Evolutionary conservation across 78 protist genomes (phyloP).

Genomic region (Protostelium mycophagum): DNA sequence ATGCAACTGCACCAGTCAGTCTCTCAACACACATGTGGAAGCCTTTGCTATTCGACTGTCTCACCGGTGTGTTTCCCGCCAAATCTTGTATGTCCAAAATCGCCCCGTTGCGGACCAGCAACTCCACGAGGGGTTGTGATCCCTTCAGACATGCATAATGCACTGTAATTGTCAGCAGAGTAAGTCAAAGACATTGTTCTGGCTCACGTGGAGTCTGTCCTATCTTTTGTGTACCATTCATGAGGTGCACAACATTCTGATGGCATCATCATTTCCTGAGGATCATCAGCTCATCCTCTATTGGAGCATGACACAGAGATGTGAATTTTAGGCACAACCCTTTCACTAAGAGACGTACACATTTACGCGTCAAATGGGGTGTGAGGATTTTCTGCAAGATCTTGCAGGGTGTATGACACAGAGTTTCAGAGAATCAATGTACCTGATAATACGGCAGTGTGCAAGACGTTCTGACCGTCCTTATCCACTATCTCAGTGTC

Average conservation of each 20-base stretch:
- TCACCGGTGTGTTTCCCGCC: background rate
- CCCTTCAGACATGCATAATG: background rate
- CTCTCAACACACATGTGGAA: background rate
- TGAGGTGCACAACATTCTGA: too few relatives aligned
- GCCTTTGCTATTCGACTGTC: too few relatives aligned
- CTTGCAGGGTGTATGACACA: background rate
- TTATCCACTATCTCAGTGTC: background rate
- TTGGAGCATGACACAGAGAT: too few relatives aligned
- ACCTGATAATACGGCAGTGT: background rate
- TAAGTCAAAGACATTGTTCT: background rate
- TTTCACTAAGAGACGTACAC: background rate
- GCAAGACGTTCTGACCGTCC: background rate
- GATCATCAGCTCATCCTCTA: too few relatives aligned
- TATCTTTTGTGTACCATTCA: background rate
- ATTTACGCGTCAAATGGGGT: too few relatives aligned
- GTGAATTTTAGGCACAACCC: background rate
- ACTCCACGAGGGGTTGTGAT: background rate
- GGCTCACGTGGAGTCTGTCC: background rate
- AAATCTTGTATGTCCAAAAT: background rate
- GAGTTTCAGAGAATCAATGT: background rate
- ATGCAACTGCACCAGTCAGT: background rate
- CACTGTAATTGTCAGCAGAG: background rate
- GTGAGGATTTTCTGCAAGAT: background rate
- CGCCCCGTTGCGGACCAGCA: background rate
- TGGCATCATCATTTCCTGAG: too few relatives aligned